A percentile compares a stretch with the other conserved stretches of the same genome.
These are phyloP conservation scores for Sclerotinia borealis DNA, from an alignment of 2,329 filamentous ascomycete species.

Conservation along the genomic window DNA sequence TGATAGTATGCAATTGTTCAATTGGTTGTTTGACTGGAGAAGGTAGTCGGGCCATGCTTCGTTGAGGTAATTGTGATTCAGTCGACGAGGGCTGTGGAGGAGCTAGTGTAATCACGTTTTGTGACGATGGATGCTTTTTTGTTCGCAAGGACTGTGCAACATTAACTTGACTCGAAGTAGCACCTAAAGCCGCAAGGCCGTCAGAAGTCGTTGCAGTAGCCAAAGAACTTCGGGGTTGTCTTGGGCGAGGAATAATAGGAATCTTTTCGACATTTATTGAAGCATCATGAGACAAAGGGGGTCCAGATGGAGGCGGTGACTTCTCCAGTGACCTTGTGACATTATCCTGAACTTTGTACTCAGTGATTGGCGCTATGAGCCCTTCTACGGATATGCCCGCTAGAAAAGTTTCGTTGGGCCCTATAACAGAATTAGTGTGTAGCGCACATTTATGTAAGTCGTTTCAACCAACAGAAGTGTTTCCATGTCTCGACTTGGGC, in stretches of 20 bases:
- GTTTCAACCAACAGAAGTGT: background rate
- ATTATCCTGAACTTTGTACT: background rate
- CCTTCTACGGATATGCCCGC: background rate
- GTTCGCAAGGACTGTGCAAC: background rate
- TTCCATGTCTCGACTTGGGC: background rate
- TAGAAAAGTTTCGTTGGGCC: background rate
- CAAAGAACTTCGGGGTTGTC: background rate
- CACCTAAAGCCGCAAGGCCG: background rate
- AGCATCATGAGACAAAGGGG: background rate
- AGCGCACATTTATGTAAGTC: background rate
- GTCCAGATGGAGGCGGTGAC: too few species aligned
- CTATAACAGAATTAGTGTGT: background rate
- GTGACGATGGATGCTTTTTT: background rate
- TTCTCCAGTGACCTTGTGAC: background rate
- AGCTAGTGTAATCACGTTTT: background rate
- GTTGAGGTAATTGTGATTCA: background rate
- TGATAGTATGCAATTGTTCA: background rate
- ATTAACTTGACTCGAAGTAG: too few species aligned
- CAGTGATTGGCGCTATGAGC: too few species aligned
- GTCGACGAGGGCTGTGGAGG: background rate
- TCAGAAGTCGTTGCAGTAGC: background rate
- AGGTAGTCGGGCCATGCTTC: background rate
- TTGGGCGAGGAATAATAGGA: too few species aligned
- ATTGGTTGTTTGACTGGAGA: background rate
- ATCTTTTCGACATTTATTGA: background rate